phyloP scores from a whole-genome alignment of 1,284 basidiomycete genomes.

The Grifola frondosa region DNA sequence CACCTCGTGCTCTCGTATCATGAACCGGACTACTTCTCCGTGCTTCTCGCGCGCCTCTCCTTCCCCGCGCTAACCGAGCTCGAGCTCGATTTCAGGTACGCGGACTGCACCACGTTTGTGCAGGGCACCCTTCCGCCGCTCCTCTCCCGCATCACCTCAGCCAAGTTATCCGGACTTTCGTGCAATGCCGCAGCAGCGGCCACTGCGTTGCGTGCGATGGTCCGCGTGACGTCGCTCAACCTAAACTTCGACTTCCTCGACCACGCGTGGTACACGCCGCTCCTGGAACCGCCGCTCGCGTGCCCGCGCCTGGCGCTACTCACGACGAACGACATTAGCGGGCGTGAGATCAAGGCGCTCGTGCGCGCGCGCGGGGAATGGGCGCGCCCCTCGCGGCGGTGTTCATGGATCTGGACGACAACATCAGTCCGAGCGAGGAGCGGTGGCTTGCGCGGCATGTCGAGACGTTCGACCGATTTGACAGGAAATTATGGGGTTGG shows the following conservation, averaged over 20 bases:
- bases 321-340: constrained; percentile 43
- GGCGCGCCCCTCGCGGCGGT: constrained; percentile 45
- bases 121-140: too few species aligned
- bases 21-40: constrained; percentile 46
- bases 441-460: constrained; percentile 21
- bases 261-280: constrained; percentile 41
- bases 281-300: too few species aligned
- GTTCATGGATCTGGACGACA: constrained; percentile 35
- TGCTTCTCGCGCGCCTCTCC: constrained; percentile 41
- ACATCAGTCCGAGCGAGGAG: constrained; percentile 17
- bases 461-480: constrained; percentile 21
- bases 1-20: constrained; percentile 52
- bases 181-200: constrained; percentile 39
- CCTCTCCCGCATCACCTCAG: constrained; percentile 39
- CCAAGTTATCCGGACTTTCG: constrained; percentile 46
- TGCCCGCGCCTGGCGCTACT: constrained; percentile 45
- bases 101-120: too few species aligned
- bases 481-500: too few species aligned
- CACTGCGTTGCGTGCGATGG: constrained; percentile 37
- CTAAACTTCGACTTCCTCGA: constrained; percentile 41
- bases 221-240: constrained; percentile 43
- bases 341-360: constrained; percentile 40
- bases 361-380: constrained; percentile 42
- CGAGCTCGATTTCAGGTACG: constrained; percentile 47
- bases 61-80: constrained; percentile 48